Evolutionary conservation across 495 filamentous ascomycete genomes (phyloP), one percentile per base, ranked within the genome.

Genomic region (Penicillium taxi): DNA sequence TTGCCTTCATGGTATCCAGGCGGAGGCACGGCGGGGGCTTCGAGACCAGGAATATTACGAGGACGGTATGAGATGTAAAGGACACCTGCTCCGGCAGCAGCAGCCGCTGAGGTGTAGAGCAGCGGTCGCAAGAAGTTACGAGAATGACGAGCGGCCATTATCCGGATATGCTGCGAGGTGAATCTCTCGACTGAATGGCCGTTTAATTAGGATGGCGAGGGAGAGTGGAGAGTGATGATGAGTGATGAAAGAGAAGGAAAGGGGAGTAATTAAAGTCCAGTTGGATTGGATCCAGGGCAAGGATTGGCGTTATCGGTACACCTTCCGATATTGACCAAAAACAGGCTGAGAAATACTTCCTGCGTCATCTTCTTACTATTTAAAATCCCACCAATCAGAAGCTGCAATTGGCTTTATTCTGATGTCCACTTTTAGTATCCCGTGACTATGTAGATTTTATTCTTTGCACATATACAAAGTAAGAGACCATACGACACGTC

Each of bases 1-100:
- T 78, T 76, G 40, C 88, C 87, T 40, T 80, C 82, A 45, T 76
- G 79, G 53, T 84, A 89, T 29, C 82, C 81, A 4, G 86, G 86
- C 13, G 86, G 86, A 14, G 84, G 82, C 11, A 91, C 86, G 9
- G 75, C 78, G 1, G 85, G 78, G 18, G 78, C 78, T 49, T 91
- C 83, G 40, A 75, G 78, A 33, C 88, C 88, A 25, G 86, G 86
- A 30, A 94, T 86, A 56, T 90, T 84, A 44, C 82, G 77, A 7
- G 88, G 88, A 30, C 86, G 81, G 57, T 91, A 89, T 26, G 78
- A 69, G 42, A 84, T 77, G 54, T 89, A 87, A 33, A 93, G 69
- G 26, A 76, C 66, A 32, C 77, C 80, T 11, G 72, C 77, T 42
- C 77, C 77, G 30, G 72, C 56, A 16, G 67, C 64, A 7, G 70